phyloP scores from a whole-genome alignment of 2,329 filamentous ascomycete genomes.

The Akanthomyces dipterigenus region DNA sequence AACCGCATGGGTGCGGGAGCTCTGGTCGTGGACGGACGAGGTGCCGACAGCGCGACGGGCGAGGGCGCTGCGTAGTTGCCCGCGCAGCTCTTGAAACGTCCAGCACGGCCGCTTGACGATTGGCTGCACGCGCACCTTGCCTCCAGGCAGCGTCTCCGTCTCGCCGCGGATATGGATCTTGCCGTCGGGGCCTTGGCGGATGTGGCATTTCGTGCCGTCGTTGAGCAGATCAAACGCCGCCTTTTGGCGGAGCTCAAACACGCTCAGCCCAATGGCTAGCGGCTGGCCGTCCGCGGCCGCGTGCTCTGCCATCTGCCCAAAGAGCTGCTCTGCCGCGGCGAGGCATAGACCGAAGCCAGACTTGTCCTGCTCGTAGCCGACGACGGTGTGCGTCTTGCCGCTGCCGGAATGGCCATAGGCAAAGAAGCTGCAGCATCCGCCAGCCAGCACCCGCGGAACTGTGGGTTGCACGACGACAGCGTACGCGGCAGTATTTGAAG shows the following conservation, averaged over 20 bases:
- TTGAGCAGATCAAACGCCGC: slow-evolving; percentile 36
- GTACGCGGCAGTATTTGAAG: slow-evolving; percentile 20
- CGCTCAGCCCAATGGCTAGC: slow-evolving; percentile 30
- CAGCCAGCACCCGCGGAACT: slow-evolving; percentile 26
- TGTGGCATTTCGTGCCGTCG: slow-evolving; percentile 27
- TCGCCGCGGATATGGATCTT: slow-evolving; percentile 33
- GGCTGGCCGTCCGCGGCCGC: slow-evolving; percentile 9
- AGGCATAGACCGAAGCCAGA: slow-evolving; percentile 31
- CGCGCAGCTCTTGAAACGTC: slow-evolving; percentile 26
- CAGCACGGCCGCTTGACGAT: slow-evolving; percentile 29
- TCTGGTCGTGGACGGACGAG: slow-evolving; percentile 36
- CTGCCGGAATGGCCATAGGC: slow-evolving; percentile 90
- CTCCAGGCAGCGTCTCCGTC: slow-evolving; percentile 32
- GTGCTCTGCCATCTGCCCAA: slow-evolving; percentile 19
- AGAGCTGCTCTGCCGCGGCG: slow-evolving; percentile 26
- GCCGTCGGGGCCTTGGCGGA: slow-evolving; percentile 34
- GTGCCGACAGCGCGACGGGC: slow-evolving; percentile 26
- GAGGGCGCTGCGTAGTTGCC: slow-evolving; percentile 24
- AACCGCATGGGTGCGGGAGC: slow-evolving; percentile 37
- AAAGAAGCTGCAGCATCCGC: slow-evolving; percentile 51
- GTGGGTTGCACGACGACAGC: slow-evolving; percentile 25
- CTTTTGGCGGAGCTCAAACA: slow-evolving; percentile 36
- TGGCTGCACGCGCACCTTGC: slow-evolving; percentile 34
- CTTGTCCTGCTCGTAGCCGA: slow-evolving; percentile 33
- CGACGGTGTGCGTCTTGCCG: slow-evolving; percentile 83